phyloP scores from a whole-genome alignment of 441 rosid genomes.

The Corymbia citriodora region DNA sequence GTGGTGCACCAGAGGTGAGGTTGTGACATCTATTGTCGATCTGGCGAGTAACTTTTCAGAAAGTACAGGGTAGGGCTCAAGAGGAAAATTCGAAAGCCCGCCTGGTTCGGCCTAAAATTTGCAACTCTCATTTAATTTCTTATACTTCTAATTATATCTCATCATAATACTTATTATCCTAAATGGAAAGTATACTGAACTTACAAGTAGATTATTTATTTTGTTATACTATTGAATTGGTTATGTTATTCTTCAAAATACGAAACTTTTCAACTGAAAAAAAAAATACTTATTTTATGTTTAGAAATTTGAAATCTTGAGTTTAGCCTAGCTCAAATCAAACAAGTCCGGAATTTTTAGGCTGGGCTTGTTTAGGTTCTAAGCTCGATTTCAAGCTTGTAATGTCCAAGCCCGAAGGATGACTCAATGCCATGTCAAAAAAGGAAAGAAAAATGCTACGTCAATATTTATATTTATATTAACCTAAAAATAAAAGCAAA shows the following conservation, averaged over 20 bases:
- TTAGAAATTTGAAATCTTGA: neutral
- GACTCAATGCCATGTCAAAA: neutral
- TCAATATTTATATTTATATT: neutral
- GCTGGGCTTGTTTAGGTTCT: neutral
- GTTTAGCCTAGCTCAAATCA: neutral
- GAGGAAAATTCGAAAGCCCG: neutral
- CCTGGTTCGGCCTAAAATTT: neutral
- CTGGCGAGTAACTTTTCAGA: neutral
- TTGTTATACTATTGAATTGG: neutral
- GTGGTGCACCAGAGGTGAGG: too few species aligned
- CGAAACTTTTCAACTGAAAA: neutral
- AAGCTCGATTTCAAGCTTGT: neutral
- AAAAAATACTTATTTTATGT: neutral
- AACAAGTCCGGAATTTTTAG: too few species aligned
- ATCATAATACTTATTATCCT: neutral
- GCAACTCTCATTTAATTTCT: too few species aligned
- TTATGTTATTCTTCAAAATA: neutral
- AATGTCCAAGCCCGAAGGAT: neutral
- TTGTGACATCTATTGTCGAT: too few species aligned
- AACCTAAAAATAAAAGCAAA: neutral
- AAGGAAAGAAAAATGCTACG: neutral
- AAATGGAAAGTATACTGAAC: neutral
- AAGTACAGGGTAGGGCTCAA: neutral
- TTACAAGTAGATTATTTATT: neutral
- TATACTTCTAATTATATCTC: too few species aligned